A percentile compares a stretch with the other conserved stretches of the same genome.
Evolutionary conservation across 768 basidiomycete species (phyloP).

Genomic region (Russula brevipes): DNA sequence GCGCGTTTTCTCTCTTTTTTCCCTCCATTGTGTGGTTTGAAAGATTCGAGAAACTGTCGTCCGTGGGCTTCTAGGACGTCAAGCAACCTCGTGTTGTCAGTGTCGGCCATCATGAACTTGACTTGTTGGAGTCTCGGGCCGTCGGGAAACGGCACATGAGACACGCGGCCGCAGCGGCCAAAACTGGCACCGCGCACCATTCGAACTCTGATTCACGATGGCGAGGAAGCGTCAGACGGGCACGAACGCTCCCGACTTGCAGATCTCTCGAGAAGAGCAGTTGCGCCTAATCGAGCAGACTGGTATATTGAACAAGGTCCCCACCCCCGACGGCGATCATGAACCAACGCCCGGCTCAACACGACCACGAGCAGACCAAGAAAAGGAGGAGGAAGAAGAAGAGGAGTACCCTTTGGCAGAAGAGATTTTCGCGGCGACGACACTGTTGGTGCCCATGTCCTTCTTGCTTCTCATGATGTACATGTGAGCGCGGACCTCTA

Average conservation of each 20-base stretch:
- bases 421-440: constrained; percentile 62
- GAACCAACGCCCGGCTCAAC: not conserved
- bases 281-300: constrained; percentile 20
- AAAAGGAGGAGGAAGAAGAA: constrained; percentile 36
- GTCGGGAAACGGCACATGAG: no score
- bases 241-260: not conserved
- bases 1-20: constrained; percentile 25
- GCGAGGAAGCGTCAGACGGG: constrained; percentile 4
- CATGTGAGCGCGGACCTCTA: constrained; percentile 50
- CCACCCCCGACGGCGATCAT: constrained; percentile 5
- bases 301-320: constrained; percentile 40
- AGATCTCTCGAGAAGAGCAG: constrained; percentile 24
- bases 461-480: constrained; percentile 79
- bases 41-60: constrained; percentile 41
- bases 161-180: no score
- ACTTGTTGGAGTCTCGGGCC: not conserved
- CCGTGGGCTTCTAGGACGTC: constrained; percentile 43
- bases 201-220: constrained; percentile 6
- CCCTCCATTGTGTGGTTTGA: constrained; percentile 30
- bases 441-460: constrained; percentile 67
- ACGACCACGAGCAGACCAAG: constrained; percentile 1
- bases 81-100: constrained; percentile 35
- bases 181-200: no score
- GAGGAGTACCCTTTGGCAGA: constrained; percentile 46
- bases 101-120: constrained; percentile 18